Evolutionary conservation across 106 monocot genomes (phyloP), one percentile per base, ranked within the genome.

Genomic region (Chionographis japonica): DNA sequence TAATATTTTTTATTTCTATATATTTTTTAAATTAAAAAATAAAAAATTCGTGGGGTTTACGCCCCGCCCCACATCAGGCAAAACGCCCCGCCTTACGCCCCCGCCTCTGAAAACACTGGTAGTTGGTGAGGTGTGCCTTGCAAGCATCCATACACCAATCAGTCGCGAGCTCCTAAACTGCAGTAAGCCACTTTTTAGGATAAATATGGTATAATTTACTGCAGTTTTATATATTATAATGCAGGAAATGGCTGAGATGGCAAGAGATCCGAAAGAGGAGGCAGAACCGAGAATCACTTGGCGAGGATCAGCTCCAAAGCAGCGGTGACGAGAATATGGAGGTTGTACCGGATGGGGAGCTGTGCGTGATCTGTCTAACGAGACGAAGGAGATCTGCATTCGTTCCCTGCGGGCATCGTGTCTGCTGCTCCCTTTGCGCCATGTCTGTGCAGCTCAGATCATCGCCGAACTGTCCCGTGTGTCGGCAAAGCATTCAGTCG

Each of bases 321-420:
- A 69, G 40, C 14, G 37, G 14, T 4, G 83, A 85, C 43, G 86
- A 84, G 3, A 89, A 94, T 3, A 50, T 56, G 0, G 89, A 67
- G 52, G 89, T 82, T 51, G 80, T 86, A 1, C 76, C 84, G 10
- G 86, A 93, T 56, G 89, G 89, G 3, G 73, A 86, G 55, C 72
- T 90, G 11, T 94, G 94, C 59, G 87, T 94, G n/a, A 69, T 94
- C 50, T 94, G 94, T 66, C 78, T 90, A 37, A 61, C 59, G 69
- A 84, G 85, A 52, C 79, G 78, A 55, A 82, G 82, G 66, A 69
- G 77, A 71, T 80, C 73, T 17, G 94, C 89, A 56, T 94, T 94
- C 70, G 54, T 83, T 42, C 94, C 94, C 14, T 94, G 90, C 56
- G 94, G 94, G 27, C 94, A 94, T 76, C 87, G 85, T 49, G 87